Base-by-base conservation (phyloP, 2,329 filamentous ascomycete species). In the Verticillium nubilum region DNA sequence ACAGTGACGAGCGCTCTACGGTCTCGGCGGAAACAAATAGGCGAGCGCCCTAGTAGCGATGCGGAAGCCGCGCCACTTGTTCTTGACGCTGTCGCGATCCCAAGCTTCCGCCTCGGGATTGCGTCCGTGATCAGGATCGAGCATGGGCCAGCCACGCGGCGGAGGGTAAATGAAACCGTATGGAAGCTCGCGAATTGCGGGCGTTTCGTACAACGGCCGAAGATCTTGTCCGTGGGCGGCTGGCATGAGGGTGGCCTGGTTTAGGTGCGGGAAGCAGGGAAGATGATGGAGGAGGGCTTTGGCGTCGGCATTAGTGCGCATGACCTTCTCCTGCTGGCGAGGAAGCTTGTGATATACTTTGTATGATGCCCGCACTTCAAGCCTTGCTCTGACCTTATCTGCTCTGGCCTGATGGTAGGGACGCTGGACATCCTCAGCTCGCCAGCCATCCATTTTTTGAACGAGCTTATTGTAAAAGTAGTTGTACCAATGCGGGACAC, bases 121-220 rank as follows among this genome's bases (percentile, higher is more conserved):
- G 15, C n/a, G 13, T 5, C n/a, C n/a, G 3, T 6, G 3, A 9
- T 27, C 25, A n/a, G n/a, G n/a, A 6, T 28, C 9, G 15, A 50
- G 33, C 15, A 19, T 27, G 27, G 65, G 67, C 73, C 72, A 73
- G 13, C 70, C 68, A 17, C 67, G 68, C 1, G 73, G 70, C 10
- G 74, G 64, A 1, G 72, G 72, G 59, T 78, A 77, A 26, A 72
- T 72, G 37, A 79, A 76, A 4, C 73, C 72, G 2, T 60, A 54
- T 0, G 75, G 74, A 13, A 79, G 71, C 2, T 70, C 68, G 5
- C 75, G 74, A 29, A 77, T 74, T 65, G 74, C 75, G 1, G 77
- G 77, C 0, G 77, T 79, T 23, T 74, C 61, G 56, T 79, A 78
- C 0, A 70, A 59, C 0, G 76, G 77, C 0, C 59, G 55, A n/a